These are phyloP conservation scores for Euphorbia tirucalli DNA, from an alignment of 345 rosid genomes.

Conservation along the genomic window DNA sequence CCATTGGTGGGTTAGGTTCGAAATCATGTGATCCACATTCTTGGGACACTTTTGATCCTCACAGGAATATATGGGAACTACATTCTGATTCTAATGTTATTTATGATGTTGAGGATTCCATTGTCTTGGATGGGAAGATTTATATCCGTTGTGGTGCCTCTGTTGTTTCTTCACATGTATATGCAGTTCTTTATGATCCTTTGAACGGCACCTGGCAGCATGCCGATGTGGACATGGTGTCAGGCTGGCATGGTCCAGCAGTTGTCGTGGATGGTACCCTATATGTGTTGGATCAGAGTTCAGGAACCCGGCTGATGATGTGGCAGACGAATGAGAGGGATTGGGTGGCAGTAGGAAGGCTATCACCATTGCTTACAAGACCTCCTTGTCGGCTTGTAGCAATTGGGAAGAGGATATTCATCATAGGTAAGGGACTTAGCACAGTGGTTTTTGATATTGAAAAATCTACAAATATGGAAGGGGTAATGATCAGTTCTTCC, in stretches of 20 bases:
- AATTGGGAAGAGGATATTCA: slow-evolving; percentile 52
- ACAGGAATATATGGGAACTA: slow-evolving; percentile 43
- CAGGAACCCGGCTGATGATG: slow-evolving; percentile 65
- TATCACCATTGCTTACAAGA: slow-evolving; percentile 53
- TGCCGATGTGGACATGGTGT: slow-evolving; percentile 56
- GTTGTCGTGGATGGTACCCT: slow-evolving; percentile 58
- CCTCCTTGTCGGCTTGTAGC: slow-evolving; percentile 75
- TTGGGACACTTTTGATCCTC: slow-evolving; percentile 66
- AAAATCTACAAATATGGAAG: slow-evolving; percentile 42
- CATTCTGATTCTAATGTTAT: slow-evolving; percentile 36
- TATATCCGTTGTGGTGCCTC: slow-evolving; percentile 48
- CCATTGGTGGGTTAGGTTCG: slow-evolving; percentile 69
- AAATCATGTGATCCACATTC: slow-evolving; percentile 42
- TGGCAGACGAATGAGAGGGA: slow-evolving; percentile 56
- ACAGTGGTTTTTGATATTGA: slow-evolving; percentile 61
- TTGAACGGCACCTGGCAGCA: slow-evolving; percentile 52
- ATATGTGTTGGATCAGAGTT: slow-evolving; percentile 72
- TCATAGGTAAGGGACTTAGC: slow-evolving; percentile 67
- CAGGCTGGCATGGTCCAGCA: slow-evolving; percentile 85
- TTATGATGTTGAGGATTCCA: slow-evolving; percentile 60
- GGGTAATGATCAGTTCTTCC: slow-evolving; percentile 67
- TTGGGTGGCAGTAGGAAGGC: slow-evolving; percentile 68
- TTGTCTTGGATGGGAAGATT: slow-evolving; percentile 64
- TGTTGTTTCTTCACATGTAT: slow-evolving; percentile 30
- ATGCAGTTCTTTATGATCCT: slow-evolving; percentile 49